Evolutionary conservation across 176 grass and related monocot genomes (phyloP), one percentile per base, ranked within the genome.

Genomic region (Themeda triandra): DNA sequence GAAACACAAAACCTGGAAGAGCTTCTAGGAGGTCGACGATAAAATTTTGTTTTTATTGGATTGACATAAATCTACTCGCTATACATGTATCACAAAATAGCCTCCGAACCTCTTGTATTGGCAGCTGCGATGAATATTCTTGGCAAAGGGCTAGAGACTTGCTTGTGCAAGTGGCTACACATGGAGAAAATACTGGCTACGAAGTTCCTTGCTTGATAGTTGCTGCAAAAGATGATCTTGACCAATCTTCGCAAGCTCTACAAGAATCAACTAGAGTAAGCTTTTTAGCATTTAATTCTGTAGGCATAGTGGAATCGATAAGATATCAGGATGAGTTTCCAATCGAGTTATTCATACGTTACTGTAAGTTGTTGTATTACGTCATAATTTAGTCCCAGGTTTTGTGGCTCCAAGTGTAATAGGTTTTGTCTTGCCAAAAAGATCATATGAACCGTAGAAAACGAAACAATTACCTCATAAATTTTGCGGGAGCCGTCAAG

Each of bases 231-330:
- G 93, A 99, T 29, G 96, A 99, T 85, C 93, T 99, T 75, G 96
- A 99, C 80, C 91, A 94, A 40, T 94, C 89, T 92, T 79, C 96
- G 58, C 81, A 96, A 77, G 88, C 91, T 81, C 85, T 96, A 77
- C 91, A 96, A n/a, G 93, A 99, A 85, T 99, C 89, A 82, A 99
- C 96, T 15, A 96, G 96, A 90, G 96, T 99, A 96, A 85, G 24
- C 44, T 1, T 14, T 82, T 88, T 66, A 18, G 18, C 37, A 86
- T 82, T 70, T 83, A 28, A 25, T 40, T 42, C 68, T 33, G 33
- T 31, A 15, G 46, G 23, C 14, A n/a, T 81, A 15, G 24, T 42
- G 75, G n/a, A 63, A 77, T 72, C 79, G 4, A 60, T 37, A 27
- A 25, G 1, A 39, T 77, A 63, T 77, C 65, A 24, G 2, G 25